Percentiles rank a stretch among this genome's conserved stretches.
Evolutionary conservation across 1,139 yeast genomes (phyloP).

Genomic region (Yamadazyma oceani): DNA sequence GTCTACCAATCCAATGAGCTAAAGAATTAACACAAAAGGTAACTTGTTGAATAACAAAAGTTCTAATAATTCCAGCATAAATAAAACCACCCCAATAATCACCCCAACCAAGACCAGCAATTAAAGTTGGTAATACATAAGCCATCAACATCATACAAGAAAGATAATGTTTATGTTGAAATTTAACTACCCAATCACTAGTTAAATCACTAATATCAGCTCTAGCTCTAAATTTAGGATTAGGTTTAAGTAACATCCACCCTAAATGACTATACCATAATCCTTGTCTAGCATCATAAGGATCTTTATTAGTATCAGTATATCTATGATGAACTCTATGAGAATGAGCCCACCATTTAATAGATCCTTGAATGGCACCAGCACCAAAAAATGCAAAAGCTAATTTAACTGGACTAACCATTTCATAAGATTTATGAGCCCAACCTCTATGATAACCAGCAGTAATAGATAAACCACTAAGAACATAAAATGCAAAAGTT

Average conservation of each 20-base stretch:
- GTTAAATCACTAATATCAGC: slow-evolving; percentile 93
- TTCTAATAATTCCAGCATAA: slow-evolving; percentile 85
- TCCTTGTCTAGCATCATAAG: slow-evolving; percentile 94
- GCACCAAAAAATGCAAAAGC: slow-evolving; percentile 87
- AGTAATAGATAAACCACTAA: slow-evolving; percentile 88
- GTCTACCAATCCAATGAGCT: slow-evolving; percentile 98
- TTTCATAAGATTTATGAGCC: slow-evolving; percentile 86
- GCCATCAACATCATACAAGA: slow-evolving; percentile 65
- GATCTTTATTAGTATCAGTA: slow-evolving; percentile 96
- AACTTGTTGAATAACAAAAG: slow-evolving; percentile 89
- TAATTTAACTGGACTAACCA: slow-evolving; percentile 66
- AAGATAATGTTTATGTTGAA: slow-evolving; percentile 92
- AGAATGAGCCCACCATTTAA: slow-evolving; percentile 98
- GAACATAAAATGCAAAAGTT: slow-evolving; percentile 60
- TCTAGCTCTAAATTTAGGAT: slow-evolving; percentile 93
- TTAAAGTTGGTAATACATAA: slow-evolving; percentile 67
- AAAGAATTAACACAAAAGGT: slow-evolving; percentile 98
- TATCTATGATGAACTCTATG: slow-evolving; percentile 97
- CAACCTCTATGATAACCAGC: slow-evolving; percentile 76
- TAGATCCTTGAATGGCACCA: slow-evolving; percentile 94
- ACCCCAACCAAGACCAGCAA: slow-evolving; percentile 82
- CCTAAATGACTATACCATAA: slow-evolving; percentile 97
- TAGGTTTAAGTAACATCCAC: slow-evolving; percentile 93
- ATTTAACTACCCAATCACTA: slow-evolving; percentile 85
- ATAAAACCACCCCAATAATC: slow-evolving; percentile 92